Evolutionary conservation across 164 flowering plant species (phyloP).

Genomic region (Akebia trifoliata): DNA sequence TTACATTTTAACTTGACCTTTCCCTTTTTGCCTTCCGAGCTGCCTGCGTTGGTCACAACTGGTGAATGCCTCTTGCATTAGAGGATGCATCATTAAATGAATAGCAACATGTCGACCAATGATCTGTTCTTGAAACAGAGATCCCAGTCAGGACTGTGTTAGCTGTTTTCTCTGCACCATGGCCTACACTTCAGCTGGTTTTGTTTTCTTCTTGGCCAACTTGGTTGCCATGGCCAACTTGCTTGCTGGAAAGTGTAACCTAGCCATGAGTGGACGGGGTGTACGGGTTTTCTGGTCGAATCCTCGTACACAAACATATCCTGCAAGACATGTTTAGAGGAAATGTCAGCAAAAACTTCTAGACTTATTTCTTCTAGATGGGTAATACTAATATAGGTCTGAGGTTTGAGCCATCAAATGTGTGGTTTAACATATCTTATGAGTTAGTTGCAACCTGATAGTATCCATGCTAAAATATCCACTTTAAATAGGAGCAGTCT

Average conservation of each 20-base stretch:
- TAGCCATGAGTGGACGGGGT: slow-evolving; percentile 66
- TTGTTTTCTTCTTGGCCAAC: slow-evolving; percentile 26
- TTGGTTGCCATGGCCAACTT: slow-evolving; percentile 59
- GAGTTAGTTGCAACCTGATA: no score
- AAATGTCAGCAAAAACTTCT: no score
- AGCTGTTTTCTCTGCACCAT: slow-evolving; percentile 3
- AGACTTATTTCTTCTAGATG: no score
- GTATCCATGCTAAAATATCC: no score
- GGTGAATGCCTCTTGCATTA: slow-evolving; percentile 16
- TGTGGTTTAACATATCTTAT: no score
- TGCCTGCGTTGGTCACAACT: not conserved
- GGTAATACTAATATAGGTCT: no score
- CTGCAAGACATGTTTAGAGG: slow-evolving; percentile 37
- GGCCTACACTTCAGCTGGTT: slow-evolving; percentile 14
- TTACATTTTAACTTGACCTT: not conserved
- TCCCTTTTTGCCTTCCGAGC: slow-evolving; percentile 2
- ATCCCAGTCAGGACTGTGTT: slow-evolving; percentile 15
- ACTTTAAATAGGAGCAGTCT: no score
- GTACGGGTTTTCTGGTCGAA: slow-evolving; percentile 68
- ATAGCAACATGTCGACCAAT: slow-evolving; percentile 6
- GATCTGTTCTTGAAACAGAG: slow-evolving; percentile 5
- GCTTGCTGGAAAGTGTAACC: slow-evolving; percentile 73
- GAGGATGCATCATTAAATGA: not conserved
- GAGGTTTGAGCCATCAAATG: no score
- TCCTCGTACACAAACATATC: slow-evolving; percentile 92